Evolutionary conservation across 2,329 filamentous ascomycete species (phyloP).

Genomic region (Diaporthe longicolla): DNA sequence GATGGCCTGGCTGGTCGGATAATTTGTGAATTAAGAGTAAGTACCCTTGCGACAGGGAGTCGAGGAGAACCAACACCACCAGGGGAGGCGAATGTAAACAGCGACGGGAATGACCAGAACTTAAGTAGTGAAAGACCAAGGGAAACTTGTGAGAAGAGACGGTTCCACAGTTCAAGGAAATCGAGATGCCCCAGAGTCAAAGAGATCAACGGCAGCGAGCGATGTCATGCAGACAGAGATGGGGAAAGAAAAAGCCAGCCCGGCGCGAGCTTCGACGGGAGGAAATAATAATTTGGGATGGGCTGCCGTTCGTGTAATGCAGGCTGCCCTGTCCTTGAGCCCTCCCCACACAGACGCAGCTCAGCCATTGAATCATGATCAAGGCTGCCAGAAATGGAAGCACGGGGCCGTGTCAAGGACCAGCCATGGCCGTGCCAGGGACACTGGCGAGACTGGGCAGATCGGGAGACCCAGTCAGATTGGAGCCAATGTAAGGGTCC

Average conservation of each 20-base stretch:
- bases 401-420: conserved; percentile 28
- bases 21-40: not conserved
- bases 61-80: conserved; percentile 6
- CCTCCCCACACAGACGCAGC: conserved; percentile 28
- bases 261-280: not conserved
- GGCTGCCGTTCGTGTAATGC: conserved; percentile 36
- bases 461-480: conserved; percentile 17
- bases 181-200: conserved; percentile 1
- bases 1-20: not conserved
- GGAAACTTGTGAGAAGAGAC: not conserved
- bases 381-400: conserved; percentile 35
- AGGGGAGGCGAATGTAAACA: not conserved
- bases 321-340: conserved; percentile 23
- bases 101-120: not conserved
- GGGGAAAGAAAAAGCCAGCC: conserved; percentile 14
- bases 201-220: not conserved
- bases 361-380: conserved; percentile 31
- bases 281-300: conserved; percentile 18
- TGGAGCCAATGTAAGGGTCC: conserved; percentile 25
- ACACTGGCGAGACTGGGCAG: conserved; percentile 28
- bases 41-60: not conserved
- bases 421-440: conserved; percentile 28
- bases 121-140: conserved; percentile 5
- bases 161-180: conserved; percentile 9
- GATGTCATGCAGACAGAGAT: conserved; percentile 14